Evolutionary conservation across 164 flowering plant species (phyloP).

Genomic region (Umbilicus rupestris): DNA sequence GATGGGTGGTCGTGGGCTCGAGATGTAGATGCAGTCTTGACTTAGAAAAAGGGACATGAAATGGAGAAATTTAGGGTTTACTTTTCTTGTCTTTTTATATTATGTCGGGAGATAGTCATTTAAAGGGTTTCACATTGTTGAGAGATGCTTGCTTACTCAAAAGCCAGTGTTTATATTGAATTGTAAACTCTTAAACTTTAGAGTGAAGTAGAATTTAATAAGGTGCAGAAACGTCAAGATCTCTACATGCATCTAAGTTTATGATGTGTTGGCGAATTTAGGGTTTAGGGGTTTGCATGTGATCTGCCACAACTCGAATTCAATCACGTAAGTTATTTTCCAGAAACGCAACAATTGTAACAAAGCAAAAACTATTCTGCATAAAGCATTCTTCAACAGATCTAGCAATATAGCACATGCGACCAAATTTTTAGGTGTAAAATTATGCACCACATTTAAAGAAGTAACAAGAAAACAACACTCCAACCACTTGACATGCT

Average conservation of each 20-base stretch:
- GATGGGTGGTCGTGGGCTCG: not conserved
- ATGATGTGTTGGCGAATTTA: not conserved
- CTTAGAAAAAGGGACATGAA: not conserved
- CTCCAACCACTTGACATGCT: too few relatives aligned
- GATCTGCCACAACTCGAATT: not conserved
- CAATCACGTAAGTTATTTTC: not conserved
- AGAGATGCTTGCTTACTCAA: too few relatives aligned
- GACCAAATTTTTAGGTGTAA: not conserved
- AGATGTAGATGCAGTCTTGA: not conserved
- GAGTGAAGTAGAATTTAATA: not conserved
- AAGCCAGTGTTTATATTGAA: too few relatives aligned
- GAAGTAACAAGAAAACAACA: too few relatives aligned
- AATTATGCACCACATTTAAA: not conserved
- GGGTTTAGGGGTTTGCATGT: not conserved
- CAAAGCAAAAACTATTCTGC: not conserved
- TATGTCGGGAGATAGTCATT: not conserved
- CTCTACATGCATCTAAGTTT: not conserved
- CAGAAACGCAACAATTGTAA: not conserved
- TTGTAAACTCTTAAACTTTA: too few relatives aligned
- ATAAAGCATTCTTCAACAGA: slow-evolving; percentile 1
- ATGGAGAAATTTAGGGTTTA: not conserved
- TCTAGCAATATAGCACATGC: not conserved
- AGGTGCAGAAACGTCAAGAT: too few relatives aligned
- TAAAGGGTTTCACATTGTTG: too few relatives aligned
- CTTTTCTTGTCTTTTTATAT: too few relatives aligned